Evolutionary conservation across 306 rosid species (phyloP), one percentile per base, ranked within the genome.

Genomic region (Rosa multiflora): DNA sequence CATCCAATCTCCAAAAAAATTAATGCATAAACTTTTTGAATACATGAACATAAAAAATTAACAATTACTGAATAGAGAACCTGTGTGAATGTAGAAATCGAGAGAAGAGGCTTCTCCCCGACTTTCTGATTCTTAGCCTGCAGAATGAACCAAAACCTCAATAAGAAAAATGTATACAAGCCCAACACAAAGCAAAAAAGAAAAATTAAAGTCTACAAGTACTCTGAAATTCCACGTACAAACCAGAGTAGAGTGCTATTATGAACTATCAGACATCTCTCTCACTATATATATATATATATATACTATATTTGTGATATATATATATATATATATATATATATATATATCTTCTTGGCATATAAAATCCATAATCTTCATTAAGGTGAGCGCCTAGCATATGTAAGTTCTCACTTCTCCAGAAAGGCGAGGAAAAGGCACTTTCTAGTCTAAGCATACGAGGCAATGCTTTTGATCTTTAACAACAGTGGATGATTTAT

Each of bases 61-160:
- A 76, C 2, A 1, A 48, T 20, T 64, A 75, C 21, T 75, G 69
- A 6, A 61, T 8, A 76, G 39, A 11, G 23, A 47, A 96, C 99
- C 99, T 96, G 99, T 83, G 85, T 21, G 48, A 96, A 83, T 68
- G 92, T 87, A 68, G 98, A 91, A 81, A 96, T 32, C 59, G 99
- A 93, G 83, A 95, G 99, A 84, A 95, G 94, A 83, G 99, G 92
- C 79, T 91, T 96, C 90, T 96, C 99, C 87, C 99, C 99, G 66
- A 96, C 99, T 79, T 93, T 96, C 85, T 93, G 92, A 74, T 91
- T 49, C 89, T 97, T 91, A 87, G 99, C 91, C 99, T 96, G 97
- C 91, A 88, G 63, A 90, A 70, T 48, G 58, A 88, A 84, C 53
- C 80, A 84, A 52, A 80, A 80, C 47, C 75, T 42, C 80, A 66